phyloP scores from a whole-genome alignment of 2,329 filamentous ascomycete species.

The Elsinoe arachidis region DNA sequence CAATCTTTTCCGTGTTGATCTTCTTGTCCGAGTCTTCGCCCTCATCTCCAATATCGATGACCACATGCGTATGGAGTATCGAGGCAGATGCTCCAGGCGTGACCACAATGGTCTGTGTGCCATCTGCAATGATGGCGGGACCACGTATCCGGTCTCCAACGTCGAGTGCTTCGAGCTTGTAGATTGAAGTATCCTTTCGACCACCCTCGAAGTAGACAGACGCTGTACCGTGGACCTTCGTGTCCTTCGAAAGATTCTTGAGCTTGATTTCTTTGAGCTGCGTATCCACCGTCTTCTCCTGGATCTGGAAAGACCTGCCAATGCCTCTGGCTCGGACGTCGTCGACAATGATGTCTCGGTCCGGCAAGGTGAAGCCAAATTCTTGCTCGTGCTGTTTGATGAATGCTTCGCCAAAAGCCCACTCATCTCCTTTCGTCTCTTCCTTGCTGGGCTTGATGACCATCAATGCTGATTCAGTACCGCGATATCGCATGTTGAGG shows the following conservation, averaged over 20 bases:
- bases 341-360: conserved; percentile 81
- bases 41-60: conserved; percentile 67
- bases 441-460: conserved; percentile 62
- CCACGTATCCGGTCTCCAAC: conserved; percentile 66
- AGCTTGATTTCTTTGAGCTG: conserved; percentile 64
- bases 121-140: conserved; percentile 78
- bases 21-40: conserved; percentile 40
- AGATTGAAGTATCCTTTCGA: conserved; percentile 68
- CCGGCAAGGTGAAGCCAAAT: conserved; percentile 80
- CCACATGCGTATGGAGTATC: conserved; percentile 75
- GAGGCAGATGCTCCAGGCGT: conserved; percentile 68
- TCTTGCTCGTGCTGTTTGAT: conserved; percentile 82
- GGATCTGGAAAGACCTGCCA: conserved; percentile 73
- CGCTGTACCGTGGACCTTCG: conserved; percentile 57
- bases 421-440: conserved; percentile 57
- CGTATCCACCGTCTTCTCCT: conserved; percentile 74
- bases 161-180: conserved; percentile 65
- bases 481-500: conserved; percentile 85
- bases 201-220: conserved; percentile 81
- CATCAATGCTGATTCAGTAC: conserved; percentile 88
- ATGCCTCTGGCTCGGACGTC: conserved; percentile 84
- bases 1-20: conserved; percentile 49
- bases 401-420: conserved; percentile 79
- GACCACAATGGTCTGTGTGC: conserved; percentile 85
- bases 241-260: conserved; percentile 45